A percentile compares a stretch with the other conserved stretches of the same genome.
phyloP scores from a whole-genome alignment of 305 asterid species.

The Fraxinus floribunda region DNA sequence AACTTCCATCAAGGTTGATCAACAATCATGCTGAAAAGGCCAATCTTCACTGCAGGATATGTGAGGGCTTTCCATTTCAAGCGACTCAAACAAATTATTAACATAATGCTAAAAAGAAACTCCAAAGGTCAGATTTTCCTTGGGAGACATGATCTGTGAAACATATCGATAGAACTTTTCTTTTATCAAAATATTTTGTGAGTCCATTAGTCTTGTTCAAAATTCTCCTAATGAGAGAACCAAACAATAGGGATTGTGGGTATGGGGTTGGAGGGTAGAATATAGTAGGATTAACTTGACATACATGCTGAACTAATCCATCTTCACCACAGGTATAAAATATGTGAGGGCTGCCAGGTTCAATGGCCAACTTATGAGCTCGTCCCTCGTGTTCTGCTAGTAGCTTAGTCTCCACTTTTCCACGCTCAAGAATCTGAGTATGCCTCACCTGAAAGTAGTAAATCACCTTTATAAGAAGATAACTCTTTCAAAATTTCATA shows the following conservation, averaged over 20 bases:
- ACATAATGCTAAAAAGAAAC: not conserved
- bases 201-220: too few species aligned
- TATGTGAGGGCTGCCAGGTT: constrained; percentile 85
- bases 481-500: not conserved
- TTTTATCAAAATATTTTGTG: too few species aligned
- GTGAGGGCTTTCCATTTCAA: not conserved
- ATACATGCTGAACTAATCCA: constrained; percentile 89
- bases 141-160: not conserved
- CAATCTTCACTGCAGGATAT: not conserved
- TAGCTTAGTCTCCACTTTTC: constrained; percentile 63
- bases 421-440: constrained; percentile 63
- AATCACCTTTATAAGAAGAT: constrained; percentile 11
- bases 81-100: not conserved
- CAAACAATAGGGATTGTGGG: not conserved
- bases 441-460: constrained; percentile 63
- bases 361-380: constrained; percentile 79
- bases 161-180: not conserved
- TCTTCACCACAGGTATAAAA: constrained; percentile 92
- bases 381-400: constrained; percentile 68
- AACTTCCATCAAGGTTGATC: too few species aligned
- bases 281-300: constrained; percentile 24
- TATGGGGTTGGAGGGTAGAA: not conserved
- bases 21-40: not conserved
- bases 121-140: not conserved
- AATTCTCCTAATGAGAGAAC: not conserved